Percentiles rank a stretch among this genome's conserved stretches.
Evolutionary conservation across 768 basidiomycete genomes (phyloP).

Genomic region (Tephrocybe sp.): DNA sequence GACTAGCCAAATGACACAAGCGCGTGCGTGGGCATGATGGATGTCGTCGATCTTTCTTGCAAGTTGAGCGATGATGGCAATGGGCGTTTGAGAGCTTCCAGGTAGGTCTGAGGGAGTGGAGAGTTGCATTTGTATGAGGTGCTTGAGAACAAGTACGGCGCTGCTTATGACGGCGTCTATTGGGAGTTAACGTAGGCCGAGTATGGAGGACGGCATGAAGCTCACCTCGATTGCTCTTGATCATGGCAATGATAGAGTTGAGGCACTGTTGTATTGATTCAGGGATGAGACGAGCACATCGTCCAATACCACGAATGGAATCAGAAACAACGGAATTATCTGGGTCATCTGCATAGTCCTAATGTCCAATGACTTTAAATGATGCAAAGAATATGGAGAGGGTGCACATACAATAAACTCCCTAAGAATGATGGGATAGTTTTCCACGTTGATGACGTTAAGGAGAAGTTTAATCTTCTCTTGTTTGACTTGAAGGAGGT

Average conservation of each 20-base stretch:
- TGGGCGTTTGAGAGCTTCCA: constrained; percentile 37
- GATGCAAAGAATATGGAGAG: not conserved
- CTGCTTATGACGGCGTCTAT: constrained; percentile 74
- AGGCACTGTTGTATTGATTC: constrained; percentile 71
- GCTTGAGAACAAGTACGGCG: constrained; percentile 83
- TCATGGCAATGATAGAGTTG: constrained; percentile 71
- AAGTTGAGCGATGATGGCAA: constrained; percentile 74
- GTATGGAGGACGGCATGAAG: constrained; percentile 5
- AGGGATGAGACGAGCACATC: constrained; percentile 65
- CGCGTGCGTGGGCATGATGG: constrained; percentile 73
- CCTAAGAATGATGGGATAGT: constrained; percentile 65
- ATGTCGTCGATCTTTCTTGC: constrained; percentile 79
- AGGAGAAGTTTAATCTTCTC: constrained; percentile 75
- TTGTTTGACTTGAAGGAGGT: constrained; percentile 63
- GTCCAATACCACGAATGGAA: constrained; percentile 77
- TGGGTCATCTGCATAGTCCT: constrained; percentile 83
- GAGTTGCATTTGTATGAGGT: constrained; percentile 72
- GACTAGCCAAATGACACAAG: constrained; percentile 90
- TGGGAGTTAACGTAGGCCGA: not conserved
- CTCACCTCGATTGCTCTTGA: constrained; percentile 73
- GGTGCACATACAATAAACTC: constrained; percentile 74
- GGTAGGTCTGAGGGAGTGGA: constrained; percentile 26
- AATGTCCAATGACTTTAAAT: not conserved
- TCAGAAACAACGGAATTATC: constrained; percentile 70
- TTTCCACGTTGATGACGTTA: constrained; percentile 62